Base-by-base conservation (phyloP, 305 asterid genomes). In the Fraxinus angustifolia region DNA sequence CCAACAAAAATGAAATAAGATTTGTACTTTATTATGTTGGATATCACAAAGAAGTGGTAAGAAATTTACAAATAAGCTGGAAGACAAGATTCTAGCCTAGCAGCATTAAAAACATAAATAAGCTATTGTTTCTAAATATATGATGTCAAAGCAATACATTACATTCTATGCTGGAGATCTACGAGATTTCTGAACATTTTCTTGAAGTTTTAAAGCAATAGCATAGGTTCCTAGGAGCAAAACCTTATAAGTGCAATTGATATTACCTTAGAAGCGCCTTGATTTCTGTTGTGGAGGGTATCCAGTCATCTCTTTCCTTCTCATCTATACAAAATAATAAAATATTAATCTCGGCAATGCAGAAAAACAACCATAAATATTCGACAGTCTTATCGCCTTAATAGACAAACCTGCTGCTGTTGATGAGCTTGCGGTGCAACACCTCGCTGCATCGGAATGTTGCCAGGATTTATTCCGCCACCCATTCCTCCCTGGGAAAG, bases 201-300 rank as follows among this genome's bases (percentile, higher is more conserved):
- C 75, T 30, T 2, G 7, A 31, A 30, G 48, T 45, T 30, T 8
- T 68, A 16, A 17, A 36, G 2, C 8, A 17, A 60, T 1, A 62
- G 23, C 67, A 58, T 1, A 2, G 40, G 10, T 26, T 79, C 33
- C 14, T 35, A 82, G 67, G 38, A 80, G 17, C 40, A 33, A 77
- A 82, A 31, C 35, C 45, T 17, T 79, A 62, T 71, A 86, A 73
- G 74, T 30, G 56, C 75, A 72, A 73, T 33, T 58, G 76, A 30
- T 76, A 83, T 85, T 80, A 90, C 97, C 93, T 95, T 86, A 93
- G 82, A 88, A 92, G 82, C 97, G 99, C 86, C 98, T 91, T 50
- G 97, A 90, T 84, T 92, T 93, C 91, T 91, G 97, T 83, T 91
- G 98, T 26, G 98, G 98, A 84, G 97, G 97, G 86, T 93, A 92